Base-by-base conservation (phyloP, 208 protist species). In the Porcisia hertigi region DNA sequence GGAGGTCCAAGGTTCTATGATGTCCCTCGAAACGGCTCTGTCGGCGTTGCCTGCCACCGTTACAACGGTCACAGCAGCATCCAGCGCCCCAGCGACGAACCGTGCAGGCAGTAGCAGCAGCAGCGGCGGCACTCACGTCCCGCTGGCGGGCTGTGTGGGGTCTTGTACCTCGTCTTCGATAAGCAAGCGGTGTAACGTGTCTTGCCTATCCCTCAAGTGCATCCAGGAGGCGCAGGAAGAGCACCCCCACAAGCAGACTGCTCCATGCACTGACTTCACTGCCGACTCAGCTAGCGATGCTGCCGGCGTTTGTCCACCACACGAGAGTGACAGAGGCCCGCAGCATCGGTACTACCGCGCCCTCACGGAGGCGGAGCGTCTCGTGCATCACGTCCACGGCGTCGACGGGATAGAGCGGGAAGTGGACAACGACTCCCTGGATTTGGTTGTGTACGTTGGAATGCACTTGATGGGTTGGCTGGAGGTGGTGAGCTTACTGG, bases 401-500 rank as follows among this genome's bases (percentile, higher is more conserved):
- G 85, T 96, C 49, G 92, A 96, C 79, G 84, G 82, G 12, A 53
- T 88, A 2, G 85, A 84, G 66, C 88, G 90, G 52, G 75, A 82
- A 64, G 92, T 96, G 20, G 92, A 96, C 80, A 94, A 96, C 75
- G 90, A 92, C 62, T 67, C 87, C 9, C 63, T 85, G 65, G 82
- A 96, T 69, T 85, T 96, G 53, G 88, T 96, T 23, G 90, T 96
- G 34, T 89, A 93, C 69, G 88, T 92, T 3, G 92, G 92, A 25
- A 96, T 94, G 90, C 81, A 85, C 30, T 70, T 96, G 71, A 87
- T 96, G 82, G 92, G 90, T 1, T 94, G 92, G 90, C 69, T 94
- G 43, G 90, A 96, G 80, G 92, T 96, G 63, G 87, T 96, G 30
- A 85, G 85, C 59, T 73, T 96, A 60, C 82, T 96, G 45, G 92